phyloP scores from a whole-genome alignment of 129 eudicot species.

The Flaveria brownii region DNA sequence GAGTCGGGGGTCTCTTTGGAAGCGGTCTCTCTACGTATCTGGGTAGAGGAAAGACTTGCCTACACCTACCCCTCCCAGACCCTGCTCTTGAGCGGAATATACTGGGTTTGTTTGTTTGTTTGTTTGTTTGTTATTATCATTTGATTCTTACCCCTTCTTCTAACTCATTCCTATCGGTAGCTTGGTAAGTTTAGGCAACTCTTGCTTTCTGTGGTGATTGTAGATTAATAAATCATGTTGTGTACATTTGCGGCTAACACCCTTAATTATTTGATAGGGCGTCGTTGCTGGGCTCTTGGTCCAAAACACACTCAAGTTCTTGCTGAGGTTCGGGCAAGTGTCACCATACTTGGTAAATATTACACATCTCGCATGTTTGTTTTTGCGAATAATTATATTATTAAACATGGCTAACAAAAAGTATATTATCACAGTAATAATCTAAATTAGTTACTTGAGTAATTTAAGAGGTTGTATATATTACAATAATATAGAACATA shows the following conservation, averaged over 20 bases:
- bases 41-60: no score
- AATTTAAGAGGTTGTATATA: background rate
- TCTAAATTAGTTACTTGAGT: background rate
- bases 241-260: slow-evolving; percentile 11
- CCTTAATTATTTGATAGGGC: slow-evolving; percentile 51
- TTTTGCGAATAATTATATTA: background rate
- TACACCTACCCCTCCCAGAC: no score
- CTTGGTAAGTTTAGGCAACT: slow-evolving; percentile 8
- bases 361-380: background rate
- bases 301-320: slow-evolving; percentile 85
- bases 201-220: slow-evolving; percentile 1
- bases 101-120: no score
- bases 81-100: no score
- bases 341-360: slow-evolving; percentile 80
- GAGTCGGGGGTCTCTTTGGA: no score
- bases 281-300: slow-evolving; percentile 96
- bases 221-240: background rate
- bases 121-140: no score
- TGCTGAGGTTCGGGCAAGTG: slow-evolving; percentile 78
- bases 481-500: background rate
- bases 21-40: no score
- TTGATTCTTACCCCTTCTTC: background rate
- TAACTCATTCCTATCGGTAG: background rate
- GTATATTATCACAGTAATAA: background rate
- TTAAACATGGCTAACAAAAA: background rate